These are phyloP conservation scores for Daucus carota DNA, from an alignment of 129 eudicot genomes.

Conservation along the genomic window DNA sequence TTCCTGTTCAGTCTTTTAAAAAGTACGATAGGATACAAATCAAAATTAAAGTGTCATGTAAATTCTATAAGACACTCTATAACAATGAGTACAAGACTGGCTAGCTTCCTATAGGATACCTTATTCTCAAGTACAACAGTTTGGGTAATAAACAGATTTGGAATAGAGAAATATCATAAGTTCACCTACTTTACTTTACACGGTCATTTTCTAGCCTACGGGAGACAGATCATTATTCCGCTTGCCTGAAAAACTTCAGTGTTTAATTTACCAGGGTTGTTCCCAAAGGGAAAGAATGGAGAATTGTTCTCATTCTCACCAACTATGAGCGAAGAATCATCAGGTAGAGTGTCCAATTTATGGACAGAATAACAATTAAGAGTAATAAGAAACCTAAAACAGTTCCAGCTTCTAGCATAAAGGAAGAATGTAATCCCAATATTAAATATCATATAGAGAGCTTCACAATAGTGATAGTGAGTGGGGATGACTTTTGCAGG, in stretches of 20 bases:
- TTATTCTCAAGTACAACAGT: background rate
- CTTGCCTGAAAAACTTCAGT: slow-evolving; percentile 53
- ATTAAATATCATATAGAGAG: background rate
- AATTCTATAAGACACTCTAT: background rate
- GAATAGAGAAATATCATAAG: slow-evolving; percentile 35
- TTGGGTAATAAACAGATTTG: slow-evolving; percentile 21
- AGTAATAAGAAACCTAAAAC: background rate
- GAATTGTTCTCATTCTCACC: slow-evolving; percentile 45
- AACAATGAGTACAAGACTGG: background rate
- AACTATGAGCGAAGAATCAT: slow-evolving; percentile 37
- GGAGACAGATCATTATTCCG: slow-evolving; percentile 43
- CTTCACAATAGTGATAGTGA: background rate
- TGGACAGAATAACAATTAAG: slow-evolving; percentile 18
- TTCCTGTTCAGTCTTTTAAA: background rate
- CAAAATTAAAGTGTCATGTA: background rate
- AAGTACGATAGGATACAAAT: too few species aligned
- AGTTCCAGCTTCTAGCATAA: background rate
- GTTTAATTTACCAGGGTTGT: slow-evolving; percentile 25
- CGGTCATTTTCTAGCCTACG: slow-evolving; percentile 54
- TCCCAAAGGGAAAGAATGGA: slow-evolving; percentile 24
- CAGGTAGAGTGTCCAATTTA: slow-evolving; percentile 36
- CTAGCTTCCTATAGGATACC: background rate
- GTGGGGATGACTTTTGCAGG: background rate
- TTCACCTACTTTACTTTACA: slow-evolving; percentile 73
- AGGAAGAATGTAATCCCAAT: background rate